Base-by-base conservation (phyloP, 345 rosid genomes). In the Salix suchowensis region DNA sequence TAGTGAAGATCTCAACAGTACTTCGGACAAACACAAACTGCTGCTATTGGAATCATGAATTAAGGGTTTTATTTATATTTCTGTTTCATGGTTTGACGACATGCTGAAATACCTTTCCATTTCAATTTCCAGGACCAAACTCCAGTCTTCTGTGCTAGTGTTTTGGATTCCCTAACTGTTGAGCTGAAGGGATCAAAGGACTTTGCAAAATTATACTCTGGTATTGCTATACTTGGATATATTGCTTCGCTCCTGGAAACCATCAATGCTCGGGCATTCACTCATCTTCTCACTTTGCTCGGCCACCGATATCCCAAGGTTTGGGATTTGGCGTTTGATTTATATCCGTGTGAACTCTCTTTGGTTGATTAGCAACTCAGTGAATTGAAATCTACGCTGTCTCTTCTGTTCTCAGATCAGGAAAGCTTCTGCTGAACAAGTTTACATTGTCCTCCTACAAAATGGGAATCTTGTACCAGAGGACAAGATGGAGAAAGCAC, bases 301-400 rank as follows among this genome's bases (percentile, higher is more conserved):
- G 83, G 83, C 77, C 94, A 93, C 83, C 90, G 91, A 68, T 96
- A 88, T 86, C 98, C 94, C 70, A 96, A 87, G 94, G 98, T 91
- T 54, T 8, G 84, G 78, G 30, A 26, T 40, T 16, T 28, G 14
- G 39, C 42, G 24, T 37, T 37, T 24, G 54, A 10, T 40, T 2
- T 2, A 10, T 10, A 40, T 40, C 13, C 44, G n/a, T 23, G 52
- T 16, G 24, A 11, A 23, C 15, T 62, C 15, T 23, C 15, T 62
- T 26, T 23, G 1, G 66, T 23, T 11, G 14, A 2, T 62, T 12
- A n/a, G 30, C 14, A 62, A 21, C 28, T 10, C 66, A n/a, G 66
- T 23, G 18, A 46, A 46, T 14, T 46, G 50, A 44, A 46, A 14
- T 46, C 4, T 30, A 61, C 61, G 50, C 73, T 40, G 44, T 72